These are phyloP conservation scores for Hypholoma sublateritium DNA, from an alignment of 768 basidiomycete species.

Conservation along the genomic window DNA sequence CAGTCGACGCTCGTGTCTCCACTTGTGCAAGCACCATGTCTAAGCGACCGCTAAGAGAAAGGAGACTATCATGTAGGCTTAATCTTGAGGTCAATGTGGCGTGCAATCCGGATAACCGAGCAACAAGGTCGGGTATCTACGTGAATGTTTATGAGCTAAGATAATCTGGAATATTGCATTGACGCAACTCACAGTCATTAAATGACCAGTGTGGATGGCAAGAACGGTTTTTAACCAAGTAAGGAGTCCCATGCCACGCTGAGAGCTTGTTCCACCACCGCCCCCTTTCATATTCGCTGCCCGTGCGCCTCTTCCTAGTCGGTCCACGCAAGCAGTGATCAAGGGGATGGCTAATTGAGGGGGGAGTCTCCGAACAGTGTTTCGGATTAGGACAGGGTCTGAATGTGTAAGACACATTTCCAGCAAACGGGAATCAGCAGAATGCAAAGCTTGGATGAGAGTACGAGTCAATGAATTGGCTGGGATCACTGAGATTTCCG, in stretches of 20 bases:
- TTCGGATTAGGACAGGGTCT: conserved; percentile 75
- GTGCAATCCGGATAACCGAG: conserved; percentile 83
- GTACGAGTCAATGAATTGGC: conserved; percentile 90
- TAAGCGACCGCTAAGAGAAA: conserved; percentile 84
- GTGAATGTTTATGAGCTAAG: conserved; percentile 5
- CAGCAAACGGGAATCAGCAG: conserved; percentile 83
- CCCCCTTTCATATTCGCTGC: conserved; percentile 75
- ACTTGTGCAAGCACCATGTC: conserved; percentile 95
- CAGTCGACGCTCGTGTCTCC: conserved; percentile 78
- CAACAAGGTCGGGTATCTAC: conserved; percentile 91
- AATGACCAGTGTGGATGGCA: conserved; percentile 82
- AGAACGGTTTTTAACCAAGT: conserved; percentile 83
- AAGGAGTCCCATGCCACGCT: conserved; percentile 67
- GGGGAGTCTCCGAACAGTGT: conserved; percentile 85
- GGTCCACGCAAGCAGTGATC: conserved; percentile 85
- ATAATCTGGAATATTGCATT: conserved; percentile 1
- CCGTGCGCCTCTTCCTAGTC: conserved; percentile 74
- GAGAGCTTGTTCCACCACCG: conserved; percentile 77
- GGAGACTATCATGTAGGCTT: conserved; percentile 78
- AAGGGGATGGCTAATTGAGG: conserved; percentile 85
- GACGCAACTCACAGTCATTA: conserved; percentile 79
- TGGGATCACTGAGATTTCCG: conserved; percentile 51
- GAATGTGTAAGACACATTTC: conserved; percentile 88
- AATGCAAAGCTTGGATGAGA: conserved; percentile 94
- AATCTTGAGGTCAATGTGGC: conserved; percentile 77